A percentile compares a stretch with the other conserved stretches of the same genome.
phyloP scores from a whole-genome alignment of 805 yeast genomes.

The Sugiyamaella chiloensis region DNA sequence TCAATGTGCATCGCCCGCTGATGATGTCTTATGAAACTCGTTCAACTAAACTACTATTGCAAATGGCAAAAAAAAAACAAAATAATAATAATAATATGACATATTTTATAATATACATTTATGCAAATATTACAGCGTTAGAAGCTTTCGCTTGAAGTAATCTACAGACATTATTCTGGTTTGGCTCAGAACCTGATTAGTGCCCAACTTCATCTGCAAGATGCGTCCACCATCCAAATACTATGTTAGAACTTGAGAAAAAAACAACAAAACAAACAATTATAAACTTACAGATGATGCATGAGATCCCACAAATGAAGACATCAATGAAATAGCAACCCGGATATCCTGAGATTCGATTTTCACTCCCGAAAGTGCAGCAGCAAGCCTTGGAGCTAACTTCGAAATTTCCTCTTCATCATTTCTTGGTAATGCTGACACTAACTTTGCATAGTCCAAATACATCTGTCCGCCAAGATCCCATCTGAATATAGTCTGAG shows the following conservation, averaged over 20 bases:
- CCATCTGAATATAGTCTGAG: constrained; percentile 30
- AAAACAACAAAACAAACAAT: constrained; percentile 16
- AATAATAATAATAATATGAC: neutral
- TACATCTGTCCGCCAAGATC: constrained; percentile 37
- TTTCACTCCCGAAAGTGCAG: constrained; percentile 13
- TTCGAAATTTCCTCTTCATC: constrained; percentile 5
- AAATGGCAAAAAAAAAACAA: neutral
- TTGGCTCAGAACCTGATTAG: constrained; percentile 16
- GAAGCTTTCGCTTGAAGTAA: constrained; percentile 15
- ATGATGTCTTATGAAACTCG: too few relatives aligned
- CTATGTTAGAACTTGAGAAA: constrained; percentile 19
- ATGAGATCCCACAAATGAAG: constrained; percentile 26
- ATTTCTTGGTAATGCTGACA: neutral
- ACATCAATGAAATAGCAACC: constrained; percentile 30
- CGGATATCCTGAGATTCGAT: constrained; percentile 14
- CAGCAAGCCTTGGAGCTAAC: constrained; percentile 10
- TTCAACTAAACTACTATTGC: too few relatives aligned
- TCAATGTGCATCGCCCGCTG: too few relatives aligned
- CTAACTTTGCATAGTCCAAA: constrained; percentile 27
- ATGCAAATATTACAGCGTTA: neutral
- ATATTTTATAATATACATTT: constrained; percentile 1
- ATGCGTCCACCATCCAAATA: constrained; percentile 12
- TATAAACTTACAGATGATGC: constrained; percentile 9
- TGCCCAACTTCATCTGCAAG: constrained; percentile 22
- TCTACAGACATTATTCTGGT: constrained; percentile 19